Base-by-base conservation (phyloP, 768 basidiomycete species). In the Russula sp. region DNA sequence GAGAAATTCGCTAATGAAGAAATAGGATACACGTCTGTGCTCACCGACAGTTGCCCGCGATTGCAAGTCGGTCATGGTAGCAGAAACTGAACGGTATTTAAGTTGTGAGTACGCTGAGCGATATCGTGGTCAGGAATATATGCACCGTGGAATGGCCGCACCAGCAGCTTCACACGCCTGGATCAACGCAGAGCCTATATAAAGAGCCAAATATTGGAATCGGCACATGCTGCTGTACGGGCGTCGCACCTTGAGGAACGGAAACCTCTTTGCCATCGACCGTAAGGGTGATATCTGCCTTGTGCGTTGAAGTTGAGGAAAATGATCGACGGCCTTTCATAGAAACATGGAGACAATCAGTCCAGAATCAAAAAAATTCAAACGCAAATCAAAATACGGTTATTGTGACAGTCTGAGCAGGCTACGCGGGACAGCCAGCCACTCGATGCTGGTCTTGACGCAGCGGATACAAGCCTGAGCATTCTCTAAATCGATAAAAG, bases 211-310 rank as follows among this genome's bases (percentile, higher is more conserved):
- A 50, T 18, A 57, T 38, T 36, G 52, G 40, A 36, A n/a, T 38
- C 64, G 13, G 49, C 57, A 54, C 52, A 52, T 52, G 49, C 28
- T 22, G 38, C 56, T 65, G 24, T 28, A 44, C 20, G 54, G 36
- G 24, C 38, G 52, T 77, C 87, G 61, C 63, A 91, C 95, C 96
- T 80, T 96, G 94, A 30, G 94, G 94, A 42, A 99, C 94, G 2
- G 93, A 94, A 24, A 99, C 94, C 78, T 94, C 90, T 77, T 95
- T 97, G 67, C 96, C 96, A 76, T 99, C 95, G 48, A 98, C 88
- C 1, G 94, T 96, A 34, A 98, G 78, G 36, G 94, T 96, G 69
- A 98, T 88, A 69, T 93, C 90, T 51, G 88, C 89, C 71, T 81
- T 82, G 62, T 83, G 80, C 63, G 80, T 75, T 20, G 88, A 81